These are phyloP conservation scores for Phytomonas sp. DNA, from an alignment of 208 protist genomes.

Conservation along the genomic window DNA sequence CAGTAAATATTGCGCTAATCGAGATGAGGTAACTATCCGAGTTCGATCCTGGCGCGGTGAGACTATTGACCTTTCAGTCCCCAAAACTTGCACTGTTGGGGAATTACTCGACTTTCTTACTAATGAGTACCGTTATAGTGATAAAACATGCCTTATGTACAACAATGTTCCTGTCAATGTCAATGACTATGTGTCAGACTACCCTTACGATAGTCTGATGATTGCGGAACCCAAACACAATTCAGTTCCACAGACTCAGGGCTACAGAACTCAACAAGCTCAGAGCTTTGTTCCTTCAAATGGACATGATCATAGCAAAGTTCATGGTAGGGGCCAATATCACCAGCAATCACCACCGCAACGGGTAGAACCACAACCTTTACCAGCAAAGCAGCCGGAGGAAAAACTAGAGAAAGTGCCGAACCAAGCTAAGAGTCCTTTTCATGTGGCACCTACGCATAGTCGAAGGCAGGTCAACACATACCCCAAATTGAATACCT, in stretches of 20 bases:
- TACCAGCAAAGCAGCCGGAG: slow-evolving; percentile 3
- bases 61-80: slow-evolving; percentile 59
- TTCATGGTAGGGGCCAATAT: background rate
- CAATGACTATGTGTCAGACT: slow-evolving; percentile 30
- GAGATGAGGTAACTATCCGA: slow-evolving; percentile 33
- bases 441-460: background rate
- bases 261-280: slow-evolving; percentile 9
- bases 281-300: slow-evolving; percentile 4
- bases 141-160: slow-evolving; percentile 38
- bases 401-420: slow-evolving; percentile 8
- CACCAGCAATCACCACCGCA: slow-evolving; percentile 9
- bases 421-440: background rate
- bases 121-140: slow-evolving; percentile 54
- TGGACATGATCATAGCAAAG: background rate
- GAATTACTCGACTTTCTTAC: slow-evolving; percentile 59
- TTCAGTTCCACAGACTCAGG: background rate
- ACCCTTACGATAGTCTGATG: slow-evolving; percentile 60
- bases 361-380: slow-evolving; percentile 7
- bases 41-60: slow-evolving; percentile 57
- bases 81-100: slow-evolving; percentile 36
- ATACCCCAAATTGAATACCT: background rate
- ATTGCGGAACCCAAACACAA: slow-evolving; percentile 27
- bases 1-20: slow-evolving; percentile 7
- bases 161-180: slow-evolving; percentile 17
- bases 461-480: slow-evolving; percentile 7